Base-by-base conservation (phyloP, 768 basidiomycete genomes). In the Mycena indigotica region DNA sequence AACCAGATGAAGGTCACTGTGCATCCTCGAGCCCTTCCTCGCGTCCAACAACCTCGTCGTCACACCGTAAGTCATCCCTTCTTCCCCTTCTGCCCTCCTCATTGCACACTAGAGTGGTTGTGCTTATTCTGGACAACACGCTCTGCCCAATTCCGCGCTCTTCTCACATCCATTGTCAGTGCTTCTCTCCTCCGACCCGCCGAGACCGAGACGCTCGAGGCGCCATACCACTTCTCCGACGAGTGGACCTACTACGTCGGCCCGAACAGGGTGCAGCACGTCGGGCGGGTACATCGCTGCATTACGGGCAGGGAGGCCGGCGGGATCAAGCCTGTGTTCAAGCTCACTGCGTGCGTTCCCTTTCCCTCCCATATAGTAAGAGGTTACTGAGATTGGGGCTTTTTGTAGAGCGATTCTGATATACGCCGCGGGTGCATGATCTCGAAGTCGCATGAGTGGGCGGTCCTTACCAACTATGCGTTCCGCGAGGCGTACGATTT, bases 271-370 rank as follows among this genome's bases (percentile, higher is more conserved):
- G 53, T 64, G 2, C 70, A 66, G 38, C 73, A 79, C 38, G 68
- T 67, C 5, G 74, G 80, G 17, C 83, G 91, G 23, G 78, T 85
- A 61, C 93, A 95, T 71, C 76, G 79, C 17, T 96, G 95, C 75
- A 76, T 94, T 50, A 96, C 93, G 1, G 94, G 94, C 0, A 76
- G 93, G 39, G 93, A 96, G 68, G 84, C 81, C 2, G 86, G 87
- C 15, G 93, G 93, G 0, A 82, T 92, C 15, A 95, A 93, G 66
- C 93, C 93, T n/a, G 84, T 95, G 0, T 91, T 86, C 63, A 94
- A 93, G 6, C 72, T 96, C 8, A 96, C 93, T 28, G 85, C 93
- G 92, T 95, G 69, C 61, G 89, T 81, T 5, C n/a, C n/a, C n/a
- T n/a, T 12, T n/a, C n/a, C n/a, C n/a, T 3, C 15, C 41, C 28